Percentiles rank a stretch among this genome's conserved stretches.
Conservation (phyloP, 768 basidiomycete species). For the Leccinum sublutescens region DNA sequence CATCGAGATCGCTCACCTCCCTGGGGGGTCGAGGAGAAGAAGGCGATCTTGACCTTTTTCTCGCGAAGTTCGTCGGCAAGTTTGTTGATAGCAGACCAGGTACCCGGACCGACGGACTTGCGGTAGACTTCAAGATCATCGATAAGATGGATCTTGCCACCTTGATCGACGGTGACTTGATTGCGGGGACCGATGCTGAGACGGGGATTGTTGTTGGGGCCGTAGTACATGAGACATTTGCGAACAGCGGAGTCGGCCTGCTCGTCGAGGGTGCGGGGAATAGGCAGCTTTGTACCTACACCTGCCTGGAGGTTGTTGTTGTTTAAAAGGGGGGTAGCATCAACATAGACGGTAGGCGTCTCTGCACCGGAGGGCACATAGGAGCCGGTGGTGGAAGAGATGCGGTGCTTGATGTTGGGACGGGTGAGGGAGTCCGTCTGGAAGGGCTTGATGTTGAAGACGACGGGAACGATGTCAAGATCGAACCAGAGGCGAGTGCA, state of each 20-base stretch:
- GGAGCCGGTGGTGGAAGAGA: conserved; percentile 77
- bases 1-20: conserved; percentile 54
- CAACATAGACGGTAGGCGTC: conserved; percentile 69
- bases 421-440: conserved; percentile 77
- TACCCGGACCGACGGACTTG: conserved; percentile 66
- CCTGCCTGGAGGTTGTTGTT: conserved; percentile 41
- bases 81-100: conserved; percentile 80
- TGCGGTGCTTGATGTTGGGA: conserved; percentile 78
- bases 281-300: conserved; percentile 59
- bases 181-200: conserved; percentile 80
- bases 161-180: conserved; percentile 85
- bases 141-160: conserved; percentile 80
- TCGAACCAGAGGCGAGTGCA: conserved; percentile 84
- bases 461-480: conserved; percentile 79
- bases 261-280: conserved; percentile 75
- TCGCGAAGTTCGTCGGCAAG: conserved; percentile 82
- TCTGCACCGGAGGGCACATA: conserved; percentile 75
- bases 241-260: conserved; percentile 86
- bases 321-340: conserved; percentile 50
- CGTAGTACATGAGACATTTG: conserved; percentile 81
- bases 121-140: conserved; percentile 80
- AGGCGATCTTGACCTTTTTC: conserved; percentile 86
- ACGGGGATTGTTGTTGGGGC: conserved; percentile 81
- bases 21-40: conserved; percentile 95
- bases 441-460: conserved; percentile 83